Base-by-base conservation (phyloP, 23 red algal species). In the Gracilaria vermiculophylla region DNA sequence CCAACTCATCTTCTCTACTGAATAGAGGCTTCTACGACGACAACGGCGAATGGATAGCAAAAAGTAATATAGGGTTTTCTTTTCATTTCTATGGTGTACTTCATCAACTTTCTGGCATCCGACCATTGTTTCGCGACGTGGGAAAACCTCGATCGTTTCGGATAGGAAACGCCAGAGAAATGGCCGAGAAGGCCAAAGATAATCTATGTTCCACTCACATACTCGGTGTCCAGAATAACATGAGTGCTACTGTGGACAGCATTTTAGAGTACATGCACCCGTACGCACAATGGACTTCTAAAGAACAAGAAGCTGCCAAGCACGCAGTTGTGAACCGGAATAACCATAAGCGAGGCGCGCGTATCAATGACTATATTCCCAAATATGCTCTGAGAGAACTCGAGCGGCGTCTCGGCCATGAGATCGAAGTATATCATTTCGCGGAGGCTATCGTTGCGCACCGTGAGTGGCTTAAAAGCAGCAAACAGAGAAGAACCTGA, bases 41-140 rank as follows among this genome's bases (percentile, higher is more conserved):
- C 1, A 55, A 64, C 14, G 78, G 78, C 2, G 40, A 64, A 19
- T 82, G 78, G 78, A 65, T 61, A 20, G 78, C 27, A 10, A 47
- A 61, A 50, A 55, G 47, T 23, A 64, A 64, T 31, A 48, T 73
- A 24, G 78, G 60, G 36, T 82, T 82, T 16, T 58, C 78, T 23
- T 82, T 82, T 82, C 54, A 47, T 12, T 82, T 82, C 60, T 82
- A 82, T 65, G 78, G 78, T 27, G 53, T 47, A n/a, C 54, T 82
- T 13, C 60, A 82, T 33, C 78, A 82, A 28, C 78, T 82, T 20
- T 82, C 78, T 51, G 78, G 78, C 25, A 43, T 82, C 5, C 54
- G 28, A 31, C 78, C 78, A 7, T 20, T 60, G 9, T 82, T 82
- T 62, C 54, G 54, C 16, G 78, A 55, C 16, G 56, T 82, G 11